These are phyloP conservation scores for Podila horticola DNA, from an alignment of 192 early-diverging fungal genomes.

Conservation along the genomic window DNA sequence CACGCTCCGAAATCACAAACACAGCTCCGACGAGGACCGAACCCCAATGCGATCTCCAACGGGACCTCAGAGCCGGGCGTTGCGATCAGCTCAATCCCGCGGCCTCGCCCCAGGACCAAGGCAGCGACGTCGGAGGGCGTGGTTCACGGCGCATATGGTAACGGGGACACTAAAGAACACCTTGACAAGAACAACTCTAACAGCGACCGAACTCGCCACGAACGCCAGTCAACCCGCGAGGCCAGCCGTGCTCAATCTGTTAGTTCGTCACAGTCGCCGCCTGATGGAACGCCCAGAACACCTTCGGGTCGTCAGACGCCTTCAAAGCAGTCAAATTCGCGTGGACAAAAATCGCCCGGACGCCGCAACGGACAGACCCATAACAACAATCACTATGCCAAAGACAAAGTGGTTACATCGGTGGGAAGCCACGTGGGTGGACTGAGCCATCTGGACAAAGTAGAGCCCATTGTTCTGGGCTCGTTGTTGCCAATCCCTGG, in stretches of 20 bases:
- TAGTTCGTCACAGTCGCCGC: background rate
- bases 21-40: background rate
- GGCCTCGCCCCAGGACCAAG: slow-evolving; percentile 25
- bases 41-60: background rate
- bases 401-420: background rate
- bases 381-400: background rate
- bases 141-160: background rate
- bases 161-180: background rate
- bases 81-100: slow-evolving; percentile 22
- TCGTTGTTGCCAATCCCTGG: slow-evolving; percentile 6
- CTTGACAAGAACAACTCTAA: background rate
- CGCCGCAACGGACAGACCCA: slow-evolving; percentile 10
- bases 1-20: slow-evolving; percentile 1
- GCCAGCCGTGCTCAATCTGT: slow-evolving; percentile 16
- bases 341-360: slow-evolving; percentile 31
- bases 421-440: background rate
- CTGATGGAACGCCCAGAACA: background rate
- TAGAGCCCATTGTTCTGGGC: slow-evolving; percentile 10
- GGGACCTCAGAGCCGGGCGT: background rate
- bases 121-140: slow-evolving; percentile 24
- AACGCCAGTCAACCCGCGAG: too few species aligned
- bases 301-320: background rate
- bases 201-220: background rate
- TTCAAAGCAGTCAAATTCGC: slow-evolving; percentile 4
- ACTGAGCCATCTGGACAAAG: background rate